These are phyloP conservation scores for Dentipellis sp. DNA, from an alignment of 768 basidiomycete genomes.

Conservation along the genomic window DNA sequence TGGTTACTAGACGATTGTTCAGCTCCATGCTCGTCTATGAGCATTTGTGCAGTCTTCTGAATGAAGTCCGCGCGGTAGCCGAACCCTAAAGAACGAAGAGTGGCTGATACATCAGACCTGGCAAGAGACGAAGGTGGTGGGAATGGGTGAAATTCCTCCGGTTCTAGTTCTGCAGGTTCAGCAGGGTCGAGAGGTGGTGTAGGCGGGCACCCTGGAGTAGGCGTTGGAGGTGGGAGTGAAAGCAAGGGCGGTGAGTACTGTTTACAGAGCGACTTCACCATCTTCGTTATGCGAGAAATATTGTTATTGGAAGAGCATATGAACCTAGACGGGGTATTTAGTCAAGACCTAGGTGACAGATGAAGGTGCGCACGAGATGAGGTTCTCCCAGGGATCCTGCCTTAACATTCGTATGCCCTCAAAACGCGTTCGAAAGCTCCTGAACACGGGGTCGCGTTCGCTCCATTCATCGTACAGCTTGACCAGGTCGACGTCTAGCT, in stretches of 20 bases:
- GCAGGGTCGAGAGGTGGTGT: slow-evolving; percentile 14
- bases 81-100: slow-evolving; percentile 79
- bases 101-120: slow-evolving; percentile 43
- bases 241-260: slow-evolving; percentile 69
- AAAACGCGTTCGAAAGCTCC: slow-evolving; percentile 50
- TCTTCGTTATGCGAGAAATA: slow-evolving; percentile 87
- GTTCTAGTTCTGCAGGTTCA: slow-evolving; percentile 10
- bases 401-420: slow-evolving; percentile 78
- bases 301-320: slow-evolving; percentile 98
- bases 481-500: slow-evolving; percentile 66
- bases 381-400: slow-evolving; percentile 95
- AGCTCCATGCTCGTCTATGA: slow-evolving; percentile 45
- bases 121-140: slow-evolving; percentile 69
- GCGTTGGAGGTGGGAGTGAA: slow-evolving; percentile 28
- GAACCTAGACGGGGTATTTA: slow-evolving; percentile 44
- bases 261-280: slow-evolving; percentile 77
- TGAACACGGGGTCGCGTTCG: slow-evolving; percentile 64
- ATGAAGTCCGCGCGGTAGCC: slow-evolving; percentile 94
- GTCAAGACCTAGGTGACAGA: not conserved
- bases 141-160: slow-evolving; percentile 64
- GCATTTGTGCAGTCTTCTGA: slow-evolving; percentile 71
- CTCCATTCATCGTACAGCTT: slow-evolving; percentile 74
- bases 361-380: slow-evolving; percentile 66
- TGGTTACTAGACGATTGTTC: slow-evolving; percentile 4
- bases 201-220: slow-evolving; percentile 22